phyloP scores from a whole-genome alignment of 176 grass and related monocot species.

The Bromus sterilis region DNA sequence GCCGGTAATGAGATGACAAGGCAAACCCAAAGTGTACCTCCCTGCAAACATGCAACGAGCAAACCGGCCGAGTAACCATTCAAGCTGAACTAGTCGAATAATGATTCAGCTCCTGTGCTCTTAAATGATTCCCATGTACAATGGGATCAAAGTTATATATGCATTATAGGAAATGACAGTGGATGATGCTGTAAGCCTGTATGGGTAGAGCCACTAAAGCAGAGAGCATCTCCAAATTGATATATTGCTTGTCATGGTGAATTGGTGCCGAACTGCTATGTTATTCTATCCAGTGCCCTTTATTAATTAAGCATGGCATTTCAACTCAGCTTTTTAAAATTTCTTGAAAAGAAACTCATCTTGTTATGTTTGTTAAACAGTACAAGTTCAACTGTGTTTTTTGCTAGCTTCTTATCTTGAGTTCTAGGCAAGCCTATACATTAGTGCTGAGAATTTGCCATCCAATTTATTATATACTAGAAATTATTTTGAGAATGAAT shows the following conservation, averaged over 20 bases:
- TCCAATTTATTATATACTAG: neutral
- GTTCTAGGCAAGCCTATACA: neutral
- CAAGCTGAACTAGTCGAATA: neutral
- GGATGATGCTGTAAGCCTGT: neutral
- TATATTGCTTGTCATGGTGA: neutral
- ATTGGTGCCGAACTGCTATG: neutral
- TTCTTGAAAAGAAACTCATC: neutral
- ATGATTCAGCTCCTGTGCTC: neutral
- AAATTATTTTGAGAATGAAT: too few species aligned
- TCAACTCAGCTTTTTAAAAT: neutral
- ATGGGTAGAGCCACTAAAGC: neutral
- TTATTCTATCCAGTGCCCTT: neutral
- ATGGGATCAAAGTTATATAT: neutral
- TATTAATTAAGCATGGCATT: neutral
- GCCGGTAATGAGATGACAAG: constrained; percentile 85
- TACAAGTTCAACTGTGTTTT: neutral
- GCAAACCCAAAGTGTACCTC: constrained; percentile 35
- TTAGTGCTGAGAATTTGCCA: neutral
- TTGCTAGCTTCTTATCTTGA: neutral
- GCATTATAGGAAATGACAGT: neutral
- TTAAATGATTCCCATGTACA: neutral
- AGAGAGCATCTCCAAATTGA: neutral
- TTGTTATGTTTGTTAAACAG: neutral
- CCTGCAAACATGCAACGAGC: constrained; percentile 43
- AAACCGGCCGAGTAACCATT: constrained; percentile 13